These are phyloP conservation scores for Solanum etuberosum DNA, from an alignment of 257 asterid genomes.

Conservation along the genomic window DNA sequence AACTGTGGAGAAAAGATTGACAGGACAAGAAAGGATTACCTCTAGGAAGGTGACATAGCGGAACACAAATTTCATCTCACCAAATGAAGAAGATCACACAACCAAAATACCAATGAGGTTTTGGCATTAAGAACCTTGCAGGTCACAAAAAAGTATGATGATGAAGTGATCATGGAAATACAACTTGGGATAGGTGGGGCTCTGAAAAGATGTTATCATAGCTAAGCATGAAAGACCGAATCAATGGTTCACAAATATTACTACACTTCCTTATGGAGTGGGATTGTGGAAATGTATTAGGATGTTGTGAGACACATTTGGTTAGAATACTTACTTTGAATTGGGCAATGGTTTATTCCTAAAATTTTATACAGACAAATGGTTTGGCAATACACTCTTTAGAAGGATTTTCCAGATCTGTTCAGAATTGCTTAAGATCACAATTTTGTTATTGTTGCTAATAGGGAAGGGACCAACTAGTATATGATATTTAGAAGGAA, in stretches of 20 bases:
- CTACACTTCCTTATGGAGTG: background rate
- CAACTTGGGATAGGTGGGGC: background rate
- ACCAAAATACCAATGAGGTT: background rate
- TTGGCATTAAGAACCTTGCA: background rate
- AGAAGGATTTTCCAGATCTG: too few species aligned
- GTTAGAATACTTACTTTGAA: too few species aligned
- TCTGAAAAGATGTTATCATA: background rate
- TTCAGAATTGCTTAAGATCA: too few species aligned
- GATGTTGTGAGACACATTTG: too few species aligned
- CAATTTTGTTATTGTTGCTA: too few species aligned
- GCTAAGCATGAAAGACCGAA: background rate
- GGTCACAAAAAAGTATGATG: background rate
- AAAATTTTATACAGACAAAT: too few species aligned
- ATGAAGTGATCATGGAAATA: background rate
- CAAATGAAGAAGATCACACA: background rate
- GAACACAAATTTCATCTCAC: background rate
- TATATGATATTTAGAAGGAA: too few species aligned
- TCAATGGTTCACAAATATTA: background rate
- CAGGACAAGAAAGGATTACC: background rate
- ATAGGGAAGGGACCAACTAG: too few species aligned
- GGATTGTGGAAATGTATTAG: too few species aligned
- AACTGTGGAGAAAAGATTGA: background rate
- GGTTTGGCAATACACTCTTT: too few species aligned
- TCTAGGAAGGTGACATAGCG: background rate
- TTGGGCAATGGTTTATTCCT: too few species aligned